Percentiles rank a stretch among this genome's conserved stretches.
phyloP scores from a whole-genome alignment of 441 rosid species.

The Arabidopsis hybrid region DNA sequence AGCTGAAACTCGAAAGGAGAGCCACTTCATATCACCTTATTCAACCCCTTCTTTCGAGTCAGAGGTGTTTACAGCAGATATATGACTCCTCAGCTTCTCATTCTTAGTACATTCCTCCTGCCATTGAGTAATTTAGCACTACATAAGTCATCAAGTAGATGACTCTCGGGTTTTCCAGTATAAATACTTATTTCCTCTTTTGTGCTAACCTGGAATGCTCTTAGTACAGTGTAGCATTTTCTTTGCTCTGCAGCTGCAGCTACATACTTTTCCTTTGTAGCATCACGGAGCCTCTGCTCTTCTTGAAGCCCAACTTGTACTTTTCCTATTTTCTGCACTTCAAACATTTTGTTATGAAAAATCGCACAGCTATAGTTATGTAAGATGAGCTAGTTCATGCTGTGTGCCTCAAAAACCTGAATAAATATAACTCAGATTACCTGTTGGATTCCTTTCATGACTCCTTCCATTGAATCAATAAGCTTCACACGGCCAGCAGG shows the following conservation, averaged over 20 bases:
- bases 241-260: slow-evolving; percentile 72
- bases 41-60: slow-evolving; percentile 23
- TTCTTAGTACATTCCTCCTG: slow-evolving; percentile 75
- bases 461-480: slow-evolving; percentile 84
- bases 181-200: neutral
- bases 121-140: slow-evolving; percentile 24
- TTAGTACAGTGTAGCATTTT: slow-evolving; percentile 54
- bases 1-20: slow-evolving; percentile 17
- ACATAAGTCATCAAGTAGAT: slow-evolving; percentile 15
- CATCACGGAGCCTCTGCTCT: slow-evolving; percentile 64
- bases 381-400: slow-evolving; percentile 11
- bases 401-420: slow-evolving; percentile 7
- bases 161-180: slow-evolving; percentile 6
- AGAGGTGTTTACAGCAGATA: slow-evolving; percentile 31
- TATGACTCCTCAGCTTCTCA: slow-evolving; percentile 51
- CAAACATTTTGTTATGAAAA: slow-evolving; percentile 5
- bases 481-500: slow-evolving; percentile 70
- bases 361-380: slow-evolving; percentile 3
- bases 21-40: slow-evolving; percentile 27
- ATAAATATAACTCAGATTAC: slow-evolving; percentile 39
- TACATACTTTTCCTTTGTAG: slow-evolving; percentile 57
- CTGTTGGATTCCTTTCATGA: slow-evolving; percentile 84
- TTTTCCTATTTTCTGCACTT: slow-evolving; percentile 76
- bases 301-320: slow-evolving; percentile 61
- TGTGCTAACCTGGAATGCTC: slow-evolving; percentile 68